Evolutionary conservation across 2,329 filamentous ascomycete genomes (phyloP), one percentile per base, ranked within the genome.

Genomic region (Aspergillus ochraceoroseus): DNA sequence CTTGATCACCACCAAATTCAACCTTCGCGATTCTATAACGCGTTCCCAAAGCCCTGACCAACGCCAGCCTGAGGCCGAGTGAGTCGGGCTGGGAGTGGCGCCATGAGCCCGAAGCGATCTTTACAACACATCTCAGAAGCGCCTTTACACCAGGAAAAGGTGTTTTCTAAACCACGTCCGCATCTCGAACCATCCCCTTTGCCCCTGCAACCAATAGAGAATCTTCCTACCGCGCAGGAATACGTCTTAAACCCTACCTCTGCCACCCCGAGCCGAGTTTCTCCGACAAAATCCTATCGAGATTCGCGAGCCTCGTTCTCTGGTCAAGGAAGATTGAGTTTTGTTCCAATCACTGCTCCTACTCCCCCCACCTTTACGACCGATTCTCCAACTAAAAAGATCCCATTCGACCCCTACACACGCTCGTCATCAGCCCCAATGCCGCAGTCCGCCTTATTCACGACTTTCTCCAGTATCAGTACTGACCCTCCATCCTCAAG

Each of bases 241-340:
- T 74, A 82, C 53, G 68, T 82, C 41, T 74, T 90, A 54, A 80
- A 83, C 52, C 82, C 84, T 15, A 68, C 76, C 14, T 63, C 70
- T 38, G 56, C 62, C 45, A 64, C 46, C 58, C 65, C 51, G 51
- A 70, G 54, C 67, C 74, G 71, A 57, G 74, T 74, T 43, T 94
- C 86, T 39, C 87, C 85, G 7, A 76, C 75, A 56, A 94, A 92
- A 67, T 66, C 74, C 22, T 64, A 66, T 40, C 70, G 72, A 52
- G 70, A 70, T 53, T 67, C 68, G 28, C 75, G 72, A 41, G 75
- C 76, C 47, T 80, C 82, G 3, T 47, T 57, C 46, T 32, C 81
- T 74, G 26, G 73, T 73, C 48, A 75, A 74, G 54, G 77, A 75
- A 48, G 75, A 82, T 52, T 74, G 72, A 54, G 73, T 72, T 63